Evolutionary conservation across 2,329 filamentous ascomycete species (phyloP), one percentile per base, ranked within the genome.

Genomic region (Coniosporium tulheliwenetii): DNA sequence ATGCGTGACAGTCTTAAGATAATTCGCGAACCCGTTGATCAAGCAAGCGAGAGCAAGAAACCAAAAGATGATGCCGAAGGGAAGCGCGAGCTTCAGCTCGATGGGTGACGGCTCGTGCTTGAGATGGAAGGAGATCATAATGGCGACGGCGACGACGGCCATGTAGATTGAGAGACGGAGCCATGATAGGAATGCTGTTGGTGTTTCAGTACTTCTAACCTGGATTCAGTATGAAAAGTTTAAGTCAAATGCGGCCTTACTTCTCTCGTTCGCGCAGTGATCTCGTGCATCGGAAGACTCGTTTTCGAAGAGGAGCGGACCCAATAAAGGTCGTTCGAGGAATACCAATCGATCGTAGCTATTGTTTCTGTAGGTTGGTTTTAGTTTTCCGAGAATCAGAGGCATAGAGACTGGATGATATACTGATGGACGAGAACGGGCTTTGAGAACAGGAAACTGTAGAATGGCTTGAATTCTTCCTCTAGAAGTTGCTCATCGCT

Each of bases 71-170:
- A 85, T 69, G 0, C 91, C 91, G 2, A 98, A 73, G 0, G 91
- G 91, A 45, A 81, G 70, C 0, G 91, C 81, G 61, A 95, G 78
- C 36, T 73, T 74, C 44, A 75, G 67, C 64, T 98, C 91, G 10
- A 85, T 58, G 0, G 65, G 54, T 0, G 77, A 74, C 0, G 91
- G 84, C 50, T 78, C 63, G 13, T 68, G 67, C 54, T 86, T 87
- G 39, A 98, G 71, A 55, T 98, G 89, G 59, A 98, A 98, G 10
- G 85, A 93, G 39, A 95, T 70, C 8, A 93, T 78, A 49, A 98
- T 94, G 39, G 91, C 89, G 30, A 93, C 75, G 26, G 84, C 77
- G 8, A 96, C 85, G 39, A 98, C 70, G 47, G 85, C 78, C 73
- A 96, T 87, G 64, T 94, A 94, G 50, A 94, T 75, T 30, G 83